Conservation (phyloP, 176 grass and related monocot genomes). For the Thalia dealbata region DNA sequence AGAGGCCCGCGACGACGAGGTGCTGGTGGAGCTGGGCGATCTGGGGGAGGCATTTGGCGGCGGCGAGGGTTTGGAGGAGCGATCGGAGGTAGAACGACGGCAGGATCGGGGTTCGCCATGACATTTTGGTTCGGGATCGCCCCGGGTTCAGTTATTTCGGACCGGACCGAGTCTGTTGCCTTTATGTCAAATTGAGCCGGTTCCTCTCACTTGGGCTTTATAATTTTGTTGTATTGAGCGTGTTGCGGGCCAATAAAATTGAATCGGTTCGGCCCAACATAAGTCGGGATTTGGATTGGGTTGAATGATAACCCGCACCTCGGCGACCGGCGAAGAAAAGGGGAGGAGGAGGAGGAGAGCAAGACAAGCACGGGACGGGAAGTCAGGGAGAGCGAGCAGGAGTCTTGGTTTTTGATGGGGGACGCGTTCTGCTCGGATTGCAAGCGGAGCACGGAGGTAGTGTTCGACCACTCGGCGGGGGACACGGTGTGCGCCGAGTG, state of each 20-base stretch:
- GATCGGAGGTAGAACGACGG: slow-evolving; percentile 6
- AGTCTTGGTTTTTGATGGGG: background rate
- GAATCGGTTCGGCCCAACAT: too few relatives aligned
- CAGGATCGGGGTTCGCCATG: slow-evolving; percentile 10
- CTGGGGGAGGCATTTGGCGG: slow-evolving; percentile 11
- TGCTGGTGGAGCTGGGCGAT: slow-evolving; percentile 23
- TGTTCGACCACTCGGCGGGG: slow-evolving; percentile 13
- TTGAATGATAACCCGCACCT: too few relatives aligned
- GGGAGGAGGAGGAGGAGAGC: background rate
- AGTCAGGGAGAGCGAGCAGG: background rate
- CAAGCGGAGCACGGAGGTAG: slow-evolving; percentile 10
- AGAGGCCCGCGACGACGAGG: slow-evolving; percentile 10
- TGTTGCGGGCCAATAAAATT: background rate
- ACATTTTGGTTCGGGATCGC: background rate
- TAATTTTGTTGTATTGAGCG: background rate
- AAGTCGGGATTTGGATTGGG: too few relatives aligned
- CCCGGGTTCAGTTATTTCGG: background rate
- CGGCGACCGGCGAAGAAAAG: background rate
- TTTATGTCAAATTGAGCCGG: background rate
- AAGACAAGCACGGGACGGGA: too few relatives aligned
- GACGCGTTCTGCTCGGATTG: slow-evolving; percentile 9
- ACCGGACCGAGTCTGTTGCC: background rate
- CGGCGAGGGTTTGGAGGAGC: background rate
- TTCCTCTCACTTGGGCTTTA: background rate
- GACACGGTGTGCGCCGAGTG: slow-evolving; percentile 14